Percentiles rank a stretch among this genome's conserved stretches.
Conservation (phyloP, 495 filamentous ascomycete genomes). For the Penicillium lagena region DNA sequence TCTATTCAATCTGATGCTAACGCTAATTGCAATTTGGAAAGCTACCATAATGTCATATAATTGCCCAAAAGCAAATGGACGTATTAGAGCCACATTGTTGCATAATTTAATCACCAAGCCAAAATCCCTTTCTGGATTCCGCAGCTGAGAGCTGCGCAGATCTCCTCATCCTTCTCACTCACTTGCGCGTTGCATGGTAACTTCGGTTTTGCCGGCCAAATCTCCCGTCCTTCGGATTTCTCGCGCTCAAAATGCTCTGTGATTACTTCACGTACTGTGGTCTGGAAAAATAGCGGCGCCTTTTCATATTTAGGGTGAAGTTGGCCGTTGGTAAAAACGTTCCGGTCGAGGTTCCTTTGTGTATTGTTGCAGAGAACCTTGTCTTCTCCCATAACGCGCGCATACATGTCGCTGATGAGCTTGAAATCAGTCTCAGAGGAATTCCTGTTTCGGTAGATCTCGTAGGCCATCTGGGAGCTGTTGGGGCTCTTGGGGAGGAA, state of each 20-base stretch:
- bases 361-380: slow-evolving; percentile 38
- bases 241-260: slow-evolving; percentile 34
- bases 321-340: slow-evolving; percentile 42
- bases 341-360: slow-evolving; percentile 42
- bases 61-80: too few species aligned
- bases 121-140: slow-evolving; percentile 16
- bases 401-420: slow-evolving; percentile 37
- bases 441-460: slow-evolving; percentile 43
- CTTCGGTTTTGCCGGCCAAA: slow-evolving; percentile 37
- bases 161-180: slow-evolving; percentile 22
- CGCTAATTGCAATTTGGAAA: too few species aligned
- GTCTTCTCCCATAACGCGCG: slow-evolving; percentile 41
- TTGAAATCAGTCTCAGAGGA: slow-evolving; percentile 37
- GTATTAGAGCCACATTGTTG: too few species aligned
- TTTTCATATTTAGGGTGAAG: slow-evolving; percentile 46
- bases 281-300: slow-evolving; percentile 43
- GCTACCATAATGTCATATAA: too few species aligned
- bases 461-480: slow-evolving; percentile 35
- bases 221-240: slow-evolving; percentile 26
- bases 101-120: slow-evolving; percentile 17
- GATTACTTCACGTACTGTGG: slow-evolving; percentile 32
- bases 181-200: slow-evolving; percentile 11
- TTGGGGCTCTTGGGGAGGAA: slow-evolving; percentile 35
- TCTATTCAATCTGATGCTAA: too few species aligned
- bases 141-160: slow-evolving; percentile 19